A percentile compares a stretch with the other conserved stretches of the same genome.
Evolutionary conservation across 495 filamentous ascomycete genomes (phyloP).

Genomic region (Trichodelitschia bisporula): DNA sequence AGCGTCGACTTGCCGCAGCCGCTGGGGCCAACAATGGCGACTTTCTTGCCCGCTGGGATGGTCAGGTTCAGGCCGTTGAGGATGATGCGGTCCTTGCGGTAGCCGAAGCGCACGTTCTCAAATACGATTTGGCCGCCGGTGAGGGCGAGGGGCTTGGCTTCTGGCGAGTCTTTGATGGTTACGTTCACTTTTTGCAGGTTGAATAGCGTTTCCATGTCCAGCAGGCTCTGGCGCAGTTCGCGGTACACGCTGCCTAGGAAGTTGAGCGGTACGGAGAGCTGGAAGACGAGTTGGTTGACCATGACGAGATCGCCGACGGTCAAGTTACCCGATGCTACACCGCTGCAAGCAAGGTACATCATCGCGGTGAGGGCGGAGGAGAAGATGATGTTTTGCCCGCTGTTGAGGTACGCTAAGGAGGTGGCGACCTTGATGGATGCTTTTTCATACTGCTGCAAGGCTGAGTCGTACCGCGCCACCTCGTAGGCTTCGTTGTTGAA

Average conservation of each 20-base stretch:
- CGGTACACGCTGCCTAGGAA: slow-evolving; percentile 91
- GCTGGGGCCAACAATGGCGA: slow-evolving; percentile 83
- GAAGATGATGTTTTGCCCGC: slow-evolving; percentile 97
- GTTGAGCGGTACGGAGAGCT: slow-evolving; percentile 86
- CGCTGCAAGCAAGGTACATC: slow-evolving; percentile 90
- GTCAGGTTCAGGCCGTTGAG: slow-evolving; percentile 62
- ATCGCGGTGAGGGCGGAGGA: slow-evolving; percentile 82
- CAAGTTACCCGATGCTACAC: slow-evolving; percentile 53
- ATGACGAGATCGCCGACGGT: slow-evolving; percentile 95
- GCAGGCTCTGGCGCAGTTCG: slow-evolving; percentile 74
- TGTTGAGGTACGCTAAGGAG: slow-evolving; percentile 75
- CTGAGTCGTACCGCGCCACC: slow-evolving; percentile 69
- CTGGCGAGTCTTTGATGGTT: slow-evolving; percentile 45
- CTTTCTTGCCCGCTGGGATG: slow-evolving; percentile 86
- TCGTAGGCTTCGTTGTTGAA: slow-evolving; percentile 98
- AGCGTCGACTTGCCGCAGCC: slow-evolving; percentile 95
- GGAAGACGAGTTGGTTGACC: slow-evolving; percentile 97
- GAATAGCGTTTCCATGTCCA: slow-evolving; percentile 98
- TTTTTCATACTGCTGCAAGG: slow-evolving; percentile 67
- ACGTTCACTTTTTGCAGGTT: slow-evolving; percentile 97
- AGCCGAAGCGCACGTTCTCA: slow-evolving; percentile 88
- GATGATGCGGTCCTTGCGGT: slow-evolving; percentile 69
- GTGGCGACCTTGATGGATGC: slow-evolving; percentile 92
- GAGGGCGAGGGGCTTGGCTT: slow-evolving; percentile 47
- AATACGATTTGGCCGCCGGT: slow-evolving; percentile 74